These are phyloP conservation scores for Iris macrosiphon DNA, from an alignment of 106 monocot genomes.

Conservation along the genomic window DNA sequence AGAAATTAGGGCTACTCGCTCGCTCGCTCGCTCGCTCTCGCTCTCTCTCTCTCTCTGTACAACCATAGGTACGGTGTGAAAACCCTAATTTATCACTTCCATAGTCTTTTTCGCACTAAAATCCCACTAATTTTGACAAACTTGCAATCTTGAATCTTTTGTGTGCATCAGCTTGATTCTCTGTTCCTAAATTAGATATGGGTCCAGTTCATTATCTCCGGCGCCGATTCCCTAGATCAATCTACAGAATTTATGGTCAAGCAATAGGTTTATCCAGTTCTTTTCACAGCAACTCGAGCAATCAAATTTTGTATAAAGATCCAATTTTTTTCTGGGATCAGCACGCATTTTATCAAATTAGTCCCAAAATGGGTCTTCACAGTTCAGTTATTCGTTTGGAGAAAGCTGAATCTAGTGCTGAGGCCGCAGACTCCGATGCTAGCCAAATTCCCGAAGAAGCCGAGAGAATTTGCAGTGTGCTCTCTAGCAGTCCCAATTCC, in stretches of 20 bases:
- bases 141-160: not conserved
- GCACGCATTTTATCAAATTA: not conserved
- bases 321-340: not conserved
- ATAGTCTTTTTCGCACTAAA: not conserved
- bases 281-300: constrained; percentile 1
- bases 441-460: constrained; percentile 26
- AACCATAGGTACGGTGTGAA: not conserved
- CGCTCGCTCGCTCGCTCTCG: too few species aligned
- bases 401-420: constrained; percentile 12
- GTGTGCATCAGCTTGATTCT: not conserved
- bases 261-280: not conserved
- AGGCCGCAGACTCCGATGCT: not conserved
- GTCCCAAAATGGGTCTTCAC: not conserved
- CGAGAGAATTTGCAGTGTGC: constrained; percentile 52
- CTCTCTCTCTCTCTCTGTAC: too few species aligned
- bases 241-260: not conserved
- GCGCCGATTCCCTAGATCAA: not conserved
- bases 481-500: constrained; percentile 25
- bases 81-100: not conserved
- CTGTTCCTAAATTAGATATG: not conserved
- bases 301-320: not conserved
- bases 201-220: not conserved
- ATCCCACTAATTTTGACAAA: too few species aligned
- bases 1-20: too few species aligned
- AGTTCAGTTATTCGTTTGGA: constrained; percentile 2